These are phyloP conservation scores for Fusarium sp. DNA, from an alignment of 2,329 filamentous ascomycete genomes.

Conservation along the genomic window DNA sequence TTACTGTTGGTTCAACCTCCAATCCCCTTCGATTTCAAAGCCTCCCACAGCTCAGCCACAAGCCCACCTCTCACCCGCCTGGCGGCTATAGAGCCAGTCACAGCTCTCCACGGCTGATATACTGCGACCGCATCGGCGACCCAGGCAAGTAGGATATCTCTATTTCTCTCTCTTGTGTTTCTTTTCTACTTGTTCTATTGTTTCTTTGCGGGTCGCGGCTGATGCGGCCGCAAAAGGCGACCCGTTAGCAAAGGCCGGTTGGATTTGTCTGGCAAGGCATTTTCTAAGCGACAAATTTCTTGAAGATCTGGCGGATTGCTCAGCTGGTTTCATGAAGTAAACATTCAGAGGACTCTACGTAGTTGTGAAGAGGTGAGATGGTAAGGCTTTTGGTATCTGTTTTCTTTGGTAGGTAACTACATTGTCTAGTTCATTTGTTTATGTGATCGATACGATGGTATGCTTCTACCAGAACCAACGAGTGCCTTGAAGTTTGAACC, in stretches of 20 bases:
- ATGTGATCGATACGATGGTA: not conserved
- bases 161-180: too few relatives aligned
- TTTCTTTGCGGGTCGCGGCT: conserved; percentile 16
- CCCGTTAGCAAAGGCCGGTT: conserved; percentile 13
- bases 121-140: conserved; percentile 29
- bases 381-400: not conserved
- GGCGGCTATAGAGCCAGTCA: conserved; percentile 46
- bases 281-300: conserved; percentile 27
- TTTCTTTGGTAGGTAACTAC: not conserved
- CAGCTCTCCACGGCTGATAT: conserved; percentile 33
- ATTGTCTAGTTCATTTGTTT: not conserved
- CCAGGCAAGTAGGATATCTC: not conserved
- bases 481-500: not conserved
- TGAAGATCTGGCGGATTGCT: conserved; percentile 9
- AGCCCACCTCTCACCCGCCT: conserved; percentile 20
- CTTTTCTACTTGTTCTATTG: conserved; percentile 5
- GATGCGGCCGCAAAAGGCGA: conserved; percentile 28
- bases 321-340: not conserved
- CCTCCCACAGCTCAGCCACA: conserved; percentile 44
- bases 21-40: conserved; percentile 27
- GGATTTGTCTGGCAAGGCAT: conserved; percentile 38
- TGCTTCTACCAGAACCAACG: not conserved
- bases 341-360: not conserved
- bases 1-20: conserved; percentile 29
- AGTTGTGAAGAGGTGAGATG: not conserved